Base-by-base conservation (phyloP, 2,329 filamentous ascomycete genomes). In the Aspergillus neotritici region DNA sequence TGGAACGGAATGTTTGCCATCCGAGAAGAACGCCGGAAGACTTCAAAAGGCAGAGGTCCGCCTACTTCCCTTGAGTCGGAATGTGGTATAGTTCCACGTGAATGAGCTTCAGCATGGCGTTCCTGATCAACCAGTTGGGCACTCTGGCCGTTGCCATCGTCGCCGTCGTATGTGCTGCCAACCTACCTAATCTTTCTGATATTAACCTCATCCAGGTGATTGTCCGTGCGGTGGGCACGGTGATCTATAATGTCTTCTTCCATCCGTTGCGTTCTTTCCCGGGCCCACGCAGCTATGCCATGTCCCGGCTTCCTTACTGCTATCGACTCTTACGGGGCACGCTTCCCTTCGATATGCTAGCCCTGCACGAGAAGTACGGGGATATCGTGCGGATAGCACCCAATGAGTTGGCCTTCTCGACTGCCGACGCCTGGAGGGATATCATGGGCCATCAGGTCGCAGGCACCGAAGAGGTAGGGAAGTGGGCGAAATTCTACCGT, bases 221-320 rank as follows among this genome's bases (percentile, higher is more conserved):
- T 31, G 28, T 40, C 10, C 37, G 32, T 12, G 17, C 32, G 10
- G 15, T 13, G 8, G 37, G 28, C 32, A 40, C 13, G 7, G 28
- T 30, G 13, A 15, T 57, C 13, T 63, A 63, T 45, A 63, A 63
- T 48, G 25, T 59, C 8, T 62, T 49, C 43, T 54, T 63, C 16
- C 61, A 64, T 40, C 62, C 62, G 8, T 44, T 64, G 7, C 31
- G 50, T 11, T 41, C 48, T 8, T 59, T 53, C n/a, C 60, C 62
- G 0, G 61, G 61, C 3, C 62, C 61, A 3, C 51, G 42, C 21
- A 43, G 41, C 6, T 50, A 52, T 43, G 46, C 49, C 14, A 55
- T 55, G 11, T 54, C 53, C n/a, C 50, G 52, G 4, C 31, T 61
- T 11, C 50, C 53, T 12, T 57, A 56, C 29, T 37, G 50, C 5